phyloP scores from a whole-genome alignment of 1,139 yeast species.

The Protomyces lactucae-debilis region DNA sequence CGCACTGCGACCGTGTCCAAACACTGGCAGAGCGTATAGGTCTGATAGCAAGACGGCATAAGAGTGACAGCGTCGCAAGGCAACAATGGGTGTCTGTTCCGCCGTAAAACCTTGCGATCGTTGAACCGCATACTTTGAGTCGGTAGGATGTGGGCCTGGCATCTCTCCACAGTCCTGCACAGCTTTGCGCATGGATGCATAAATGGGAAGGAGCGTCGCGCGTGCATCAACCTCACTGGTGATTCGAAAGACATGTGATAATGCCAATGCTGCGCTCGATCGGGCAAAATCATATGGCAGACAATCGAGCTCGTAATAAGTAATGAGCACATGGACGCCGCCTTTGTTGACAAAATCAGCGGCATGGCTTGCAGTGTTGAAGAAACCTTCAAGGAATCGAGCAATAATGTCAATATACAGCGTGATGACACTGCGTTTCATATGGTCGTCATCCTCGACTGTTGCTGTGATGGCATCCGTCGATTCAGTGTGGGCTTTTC shows the following conservation, averaged over 20 bases:
- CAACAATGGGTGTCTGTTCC: background rate
- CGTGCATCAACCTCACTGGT: conserved; percentile 29
- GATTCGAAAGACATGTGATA: conserved; percentile 33
- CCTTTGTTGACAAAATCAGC: conserved; percentile 38
- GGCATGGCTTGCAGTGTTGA: conserved; percentile 38
- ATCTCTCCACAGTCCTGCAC: background rate
- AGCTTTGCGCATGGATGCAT: background rate
- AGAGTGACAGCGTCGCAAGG: conserved; percentile 27
- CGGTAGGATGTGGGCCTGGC: background rate
- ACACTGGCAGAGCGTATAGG: conserved; percentile 29
- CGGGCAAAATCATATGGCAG: conserved; percentile 42
- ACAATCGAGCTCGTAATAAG: conserved; percentile 35
- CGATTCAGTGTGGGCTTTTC: background rate
- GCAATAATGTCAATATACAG: conserved; percentile 34
- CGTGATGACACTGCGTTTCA: conserved; percentile 9
- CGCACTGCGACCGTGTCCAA: conserved; percentile 30
- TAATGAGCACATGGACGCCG: conserved; percentile 37
- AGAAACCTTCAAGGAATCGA: conserved; percentile 39
- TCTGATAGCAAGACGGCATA: conserved; percentile 31
- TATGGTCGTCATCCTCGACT: conserved; percentile 21
- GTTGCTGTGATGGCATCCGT: background rate
- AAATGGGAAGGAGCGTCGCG: conserved; percentile 22
- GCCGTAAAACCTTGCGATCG: background rate
- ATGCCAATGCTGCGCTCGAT: conserved; percentile 37
- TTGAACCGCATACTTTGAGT: background rate